A percentile compares a stretch with the other conserved stretches of the same genome.
phyloP scores from a whole-genome alignment of 345 rosid species.

The Populus davidiana region DNA sequence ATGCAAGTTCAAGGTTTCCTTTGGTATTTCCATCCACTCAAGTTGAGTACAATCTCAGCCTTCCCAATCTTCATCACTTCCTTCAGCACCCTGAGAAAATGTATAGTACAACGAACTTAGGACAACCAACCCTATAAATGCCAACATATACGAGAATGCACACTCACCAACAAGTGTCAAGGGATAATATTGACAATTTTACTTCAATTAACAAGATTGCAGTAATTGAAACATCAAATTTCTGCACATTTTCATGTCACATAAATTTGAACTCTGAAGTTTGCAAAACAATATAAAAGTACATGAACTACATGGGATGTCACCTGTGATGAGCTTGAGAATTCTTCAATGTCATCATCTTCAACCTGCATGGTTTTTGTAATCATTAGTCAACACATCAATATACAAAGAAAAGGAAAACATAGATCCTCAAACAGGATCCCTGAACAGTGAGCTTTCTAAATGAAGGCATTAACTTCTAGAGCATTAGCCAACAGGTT shows the following conservation, averaged over 20 bases:
- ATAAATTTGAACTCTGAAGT: not conserved
- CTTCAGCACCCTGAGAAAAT: conserved; percentile 36
- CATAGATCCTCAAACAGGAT: not conserved
- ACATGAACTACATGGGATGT: not conserved
- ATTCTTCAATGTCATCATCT: conserved; percentile 45
- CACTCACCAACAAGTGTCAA: not conserved
- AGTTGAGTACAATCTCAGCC: conserved; percentile 23
- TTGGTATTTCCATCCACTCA: not conserved
- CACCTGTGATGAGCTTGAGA: conserved; percentile 51
- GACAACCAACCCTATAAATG: not conserved
- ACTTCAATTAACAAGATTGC: no score
- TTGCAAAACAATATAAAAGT: not conserved
- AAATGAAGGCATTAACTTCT: not conserved
- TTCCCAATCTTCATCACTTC: conserved; percentile 54
- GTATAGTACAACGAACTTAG: not conserved
- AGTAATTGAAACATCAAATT: not conserved
- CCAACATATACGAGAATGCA: not conserved
- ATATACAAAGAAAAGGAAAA: not conserved
- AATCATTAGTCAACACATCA: not conserved
- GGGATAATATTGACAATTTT: not conserved
- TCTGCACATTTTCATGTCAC: not conserved
- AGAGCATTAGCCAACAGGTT: not conserved
- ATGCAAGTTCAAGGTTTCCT: not conserved
- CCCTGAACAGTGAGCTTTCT: not conserved
- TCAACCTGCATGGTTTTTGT: conserved; percentile 37